phyloP scores from a whole-genome alignment of 139 green algal genomes.

The Chlamydomonas incerta region DNA sequence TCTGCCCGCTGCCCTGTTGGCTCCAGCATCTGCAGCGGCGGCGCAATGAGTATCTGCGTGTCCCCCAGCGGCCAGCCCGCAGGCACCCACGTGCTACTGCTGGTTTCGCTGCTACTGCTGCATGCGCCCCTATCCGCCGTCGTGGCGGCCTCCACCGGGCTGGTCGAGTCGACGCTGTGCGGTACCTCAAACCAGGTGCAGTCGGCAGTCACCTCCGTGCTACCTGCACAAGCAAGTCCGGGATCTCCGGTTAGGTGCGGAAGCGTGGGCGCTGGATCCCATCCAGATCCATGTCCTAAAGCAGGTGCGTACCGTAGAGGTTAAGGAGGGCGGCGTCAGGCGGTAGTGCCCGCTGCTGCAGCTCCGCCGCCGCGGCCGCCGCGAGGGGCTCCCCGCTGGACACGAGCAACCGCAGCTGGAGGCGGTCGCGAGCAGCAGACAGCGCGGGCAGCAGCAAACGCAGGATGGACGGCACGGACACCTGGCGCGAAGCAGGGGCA shows the following conservation, averaged over 20 bases:
- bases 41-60: slow-evolving; percentile 24
- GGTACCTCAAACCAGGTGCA: slow-evolving; percentile 32
- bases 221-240: slow-evolving; percentile 6
- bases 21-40: neutral
- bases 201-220: slow-evolving; percentile 47
- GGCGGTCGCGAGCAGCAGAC: neutral
- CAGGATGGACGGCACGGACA: slow-evolving; percentile 31
- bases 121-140: no score
- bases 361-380: neutral
- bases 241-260: neutral
- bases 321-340: neutral
- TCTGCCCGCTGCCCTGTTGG: neutral
- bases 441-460: slow-evolving; percentile 13
- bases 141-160: no score
- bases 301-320: slow-evolving; percentile 25
- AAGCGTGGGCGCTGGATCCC: no score
- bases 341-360: slow-evolving; percentile 10
- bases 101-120: no score
- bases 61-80: slow-evolving; percentile 33
- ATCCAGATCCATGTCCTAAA: no score
- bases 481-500: neutral
- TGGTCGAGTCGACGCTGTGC: no score
- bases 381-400: slow-evolving; percentile 39
- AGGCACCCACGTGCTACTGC: neutral
- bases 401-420: slow-evolving; percentile 17